Evolutionary conservation across 1,284 basidiomycete species (phyloP), one percentile per base, ranked within the genome.

Genomic region (Quambalaria eucalypti): DNA sequence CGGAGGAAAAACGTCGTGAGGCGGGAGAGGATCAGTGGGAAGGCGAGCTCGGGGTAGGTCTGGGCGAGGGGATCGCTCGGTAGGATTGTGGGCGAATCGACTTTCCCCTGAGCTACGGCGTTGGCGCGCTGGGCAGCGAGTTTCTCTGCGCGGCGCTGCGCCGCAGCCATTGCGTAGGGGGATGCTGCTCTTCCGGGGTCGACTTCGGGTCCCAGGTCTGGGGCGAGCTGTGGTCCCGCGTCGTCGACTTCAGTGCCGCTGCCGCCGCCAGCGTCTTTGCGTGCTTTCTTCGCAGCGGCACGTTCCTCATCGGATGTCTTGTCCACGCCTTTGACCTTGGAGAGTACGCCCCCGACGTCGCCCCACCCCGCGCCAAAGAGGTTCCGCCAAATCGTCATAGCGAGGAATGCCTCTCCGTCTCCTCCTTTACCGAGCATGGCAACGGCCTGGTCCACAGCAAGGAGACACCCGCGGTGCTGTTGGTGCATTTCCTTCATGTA

Each of bases 401-500:
- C 90, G 72, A 98, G 52, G 12, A 58, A 55, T 0, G 64, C 61
- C 51, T 74, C 71, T 16, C 60, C 65, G 0, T 62, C 61, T 28
- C 57, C 38, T 4, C 82, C 80, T 71, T 95, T 90, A 36, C 39
- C 33, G n/a, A 83, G 82, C 42, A 67, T 65, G 6, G 85, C 82
- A 33, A 93, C 80, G 1, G 83, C 88, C 48, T 90, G 81, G 76
- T 97, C 92, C 61, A 92, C 82, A 0, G 86, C 82, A 57, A 92
- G 79, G 3, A 85, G 83, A 57, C 89, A 81, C 0, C 93, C 93
- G 7, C 85, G 83, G 85, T 89, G 95, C 76, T 97, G 91, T 76
- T 92, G 86, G 61, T 87, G 87, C 81, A 95, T 77, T 65, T 83
- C 81, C 55, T 87, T 86, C 88, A 98, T 88, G 77, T 96, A 90